A percentile compares a stretch with the other conserved stretches of the same genome.
Conservation (phyloP, 768 basidiomycete species). For the Pleurotus giganteus region DNA sequence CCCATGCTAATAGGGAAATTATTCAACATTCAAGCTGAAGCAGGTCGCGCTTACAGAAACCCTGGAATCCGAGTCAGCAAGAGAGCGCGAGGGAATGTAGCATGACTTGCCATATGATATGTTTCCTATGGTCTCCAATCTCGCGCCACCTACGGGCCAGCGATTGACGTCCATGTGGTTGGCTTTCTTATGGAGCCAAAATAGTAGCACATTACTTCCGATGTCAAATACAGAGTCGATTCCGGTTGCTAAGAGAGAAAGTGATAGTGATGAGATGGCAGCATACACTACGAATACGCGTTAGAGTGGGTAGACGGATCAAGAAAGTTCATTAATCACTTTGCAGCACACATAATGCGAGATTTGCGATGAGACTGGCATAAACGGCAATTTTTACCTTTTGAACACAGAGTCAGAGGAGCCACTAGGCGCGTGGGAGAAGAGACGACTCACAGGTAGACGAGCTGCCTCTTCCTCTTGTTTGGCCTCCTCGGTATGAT, state of each 20-base stretch:
- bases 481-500: slow-evolving; percentile 80
- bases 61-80: slow-evolving; percentile 31
- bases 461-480: slow-evolving; percentile 65
- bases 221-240: slow-evolving; percentile 88
- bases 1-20: slow-evolving; percentile 63
- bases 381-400: slow-evolving; percentile 89
- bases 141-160: slow-evolving; percentile 92
- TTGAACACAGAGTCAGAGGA: not conserved
- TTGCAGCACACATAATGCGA: slow-evolving; percentile 69
- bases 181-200: slow-evolving; percentile 76
- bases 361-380: slow-evolving; percentile 78
- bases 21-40: slow-evolving; percentile 8
- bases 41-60: slow-evolving; percentile 33
- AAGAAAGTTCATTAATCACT: slow-evolving; percentile 35
- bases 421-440: not conserved
- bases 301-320: slow-evolving; percentile 6
- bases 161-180: slow-evolving; percentile 70
- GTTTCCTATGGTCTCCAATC: slow-evolving; percentile 88
- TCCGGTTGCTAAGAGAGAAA: slow-evolving; percentile 86
- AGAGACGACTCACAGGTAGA: slow-evolving; percentile 49
- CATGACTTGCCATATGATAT: slow-evolving; percentile 67
- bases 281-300: slow-evolving; percentile 69
- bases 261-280: slow-evolving; percentile 77
- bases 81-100: not conserved
- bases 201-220: slow-evolving; percentile 80